phyloP scores from a whole-genome alignment of 75 land plant genomes.

The Selaginella tamariscina region DNA sequence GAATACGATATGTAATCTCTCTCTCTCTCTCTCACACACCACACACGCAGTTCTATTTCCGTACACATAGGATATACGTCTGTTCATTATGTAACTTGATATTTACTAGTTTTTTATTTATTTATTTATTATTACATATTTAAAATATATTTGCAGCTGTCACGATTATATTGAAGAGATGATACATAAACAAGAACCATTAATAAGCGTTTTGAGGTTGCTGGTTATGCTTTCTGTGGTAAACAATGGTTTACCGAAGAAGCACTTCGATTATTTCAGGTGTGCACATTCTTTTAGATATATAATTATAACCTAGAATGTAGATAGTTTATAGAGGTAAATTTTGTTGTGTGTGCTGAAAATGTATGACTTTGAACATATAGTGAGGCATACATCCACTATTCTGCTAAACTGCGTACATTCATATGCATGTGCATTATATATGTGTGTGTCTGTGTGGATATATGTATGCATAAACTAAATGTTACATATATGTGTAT shows the following conservation, averaged over 20 bases:
- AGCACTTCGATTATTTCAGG: conserved; percentile 90
- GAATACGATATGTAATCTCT: conserved; percentile 63
- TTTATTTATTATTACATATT: neutral
- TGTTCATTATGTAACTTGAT: neutral
- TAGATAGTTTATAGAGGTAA: no score
- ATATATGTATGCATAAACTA: no score
- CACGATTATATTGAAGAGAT: conserved; percentile 86
- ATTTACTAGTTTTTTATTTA: neutral
- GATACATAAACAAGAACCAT: conserved; percentile 94
- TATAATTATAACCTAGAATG: no score
- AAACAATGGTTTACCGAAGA: conserved; percentile 77
- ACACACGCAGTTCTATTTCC: conserved; percentile 1
- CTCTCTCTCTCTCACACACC: neutral
- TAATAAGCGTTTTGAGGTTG: conserved; percentile 64
- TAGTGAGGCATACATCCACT: no score
- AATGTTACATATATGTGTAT: no score
- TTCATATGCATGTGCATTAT: no score
- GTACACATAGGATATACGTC: neutral
- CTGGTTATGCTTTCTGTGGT: conserved; percentile 75
- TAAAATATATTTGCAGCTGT: conserved; percentile 42
- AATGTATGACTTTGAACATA: no score
- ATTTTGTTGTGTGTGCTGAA: no score
- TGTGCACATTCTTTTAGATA: conserved; percentile 15
- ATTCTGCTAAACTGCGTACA: no score
- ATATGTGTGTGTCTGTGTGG: no score